These are phyloP conservation scores for Actinomucor elegans DNA, from an alignment of 371 early-diverging fungal genomes.

Conservation along the genomic window DNA sequence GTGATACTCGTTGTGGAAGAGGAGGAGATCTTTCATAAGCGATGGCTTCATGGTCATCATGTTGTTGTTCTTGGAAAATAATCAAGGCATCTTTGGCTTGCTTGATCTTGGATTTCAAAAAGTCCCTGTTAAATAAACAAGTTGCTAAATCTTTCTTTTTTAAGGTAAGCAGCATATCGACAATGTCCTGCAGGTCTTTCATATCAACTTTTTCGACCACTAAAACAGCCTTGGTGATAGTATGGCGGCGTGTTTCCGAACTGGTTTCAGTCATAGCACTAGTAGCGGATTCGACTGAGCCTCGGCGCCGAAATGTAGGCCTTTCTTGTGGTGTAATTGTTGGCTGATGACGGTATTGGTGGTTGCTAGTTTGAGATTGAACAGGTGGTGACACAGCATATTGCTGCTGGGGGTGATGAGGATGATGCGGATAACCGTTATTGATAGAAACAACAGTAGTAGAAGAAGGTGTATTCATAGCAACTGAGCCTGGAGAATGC, in stretches of 20 bases:
- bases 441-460: background rate
- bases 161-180: conserved; percentile 46
- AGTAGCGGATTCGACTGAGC: conserved; percentile 34
- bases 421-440: background rate
- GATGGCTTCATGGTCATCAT: background rate
- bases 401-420: background rate
- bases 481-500: background rate
- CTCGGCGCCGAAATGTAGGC: conserved; percentile 31
- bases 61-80: conserved; percentile 32
- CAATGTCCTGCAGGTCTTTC: conserved; percentile 36
- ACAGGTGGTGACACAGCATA: background rate
- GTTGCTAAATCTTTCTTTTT: conserved; percentile 46
- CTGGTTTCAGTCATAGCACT: conserved; percentile 33
- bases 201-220: conserved; percentile 8
- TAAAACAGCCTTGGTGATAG: conserved; percentile 12
- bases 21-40: background rate
- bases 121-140: conserved; percentile 48
- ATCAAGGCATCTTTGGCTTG: conserved; percentile 47
- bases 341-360: no score
- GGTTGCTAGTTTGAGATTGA: background rate
- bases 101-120: conserved; percentile 36
- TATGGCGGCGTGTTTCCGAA: conserved; percentile 23
- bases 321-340: background rate
- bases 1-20: no score
- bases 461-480: background rate